Conservation (phyloP, 2,329 filamentous ascomycete genomes). For the Aspergillus awamori region DNA sequence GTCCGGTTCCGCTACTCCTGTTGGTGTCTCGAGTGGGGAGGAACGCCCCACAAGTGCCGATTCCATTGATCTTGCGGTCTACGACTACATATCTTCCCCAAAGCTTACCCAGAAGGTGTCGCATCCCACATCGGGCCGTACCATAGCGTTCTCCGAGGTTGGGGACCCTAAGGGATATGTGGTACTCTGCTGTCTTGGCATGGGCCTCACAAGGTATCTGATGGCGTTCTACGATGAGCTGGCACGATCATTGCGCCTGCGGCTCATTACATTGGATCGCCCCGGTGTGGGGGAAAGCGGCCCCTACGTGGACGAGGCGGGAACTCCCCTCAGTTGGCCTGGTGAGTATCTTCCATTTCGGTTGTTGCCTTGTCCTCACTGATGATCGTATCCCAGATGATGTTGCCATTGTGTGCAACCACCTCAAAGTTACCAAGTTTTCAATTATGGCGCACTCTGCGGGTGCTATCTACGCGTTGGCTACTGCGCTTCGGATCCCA, state of each 20-base stretch:
- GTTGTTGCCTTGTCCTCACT: neutral
- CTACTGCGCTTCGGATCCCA: slow-evolving; percentile 91
- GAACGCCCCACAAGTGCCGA: slow-evolving; percentile 78
- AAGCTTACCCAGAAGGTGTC: slow-evolving; percentile 84
- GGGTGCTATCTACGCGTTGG: slow-evolving; percentile 95
- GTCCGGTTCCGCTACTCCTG: slow-evolving; percentile 42
- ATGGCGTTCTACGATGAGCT: slow-evolving; percentile 98
- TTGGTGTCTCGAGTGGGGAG: slow-evolving; percentile 57
- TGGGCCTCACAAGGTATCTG: slow-evolving; percentile 94
- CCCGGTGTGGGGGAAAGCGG: slow-evolving; percentile 94
- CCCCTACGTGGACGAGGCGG: slow-evolving; percentile 75
- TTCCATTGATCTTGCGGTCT: slow-evolving; percentile 85
- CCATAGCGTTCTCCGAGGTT: slow-evolving; percentile 95
- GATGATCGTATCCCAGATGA: slow-evolving; percentile 57
- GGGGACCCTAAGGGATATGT: slow-evolving; percentile 89
- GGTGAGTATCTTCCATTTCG: slow-evolving; percentile 57
- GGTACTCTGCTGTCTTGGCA: slow-evolving; percentile 95
- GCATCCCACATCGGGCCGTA: slow-evolving; percentile 81
- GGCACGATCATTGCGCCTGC: slow-evolving; percentile 80
- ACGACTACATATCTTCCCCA: slow-evolving; percentile 79
- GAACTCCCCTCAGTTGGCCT: slow-evolving; percentile 90
- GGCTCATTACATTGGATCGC: slow-evolving; percentile 90
- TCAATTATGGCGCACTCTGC: slow-evolving; percentile 95
- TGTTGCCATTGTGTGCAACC: slow-evolving; percentile 89
- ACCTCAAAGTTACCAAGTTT: slow-evolving; percentile 91